Conservation (phyloP, 768 basidiomycete species). For the Amanita brunnescens region DNA sequence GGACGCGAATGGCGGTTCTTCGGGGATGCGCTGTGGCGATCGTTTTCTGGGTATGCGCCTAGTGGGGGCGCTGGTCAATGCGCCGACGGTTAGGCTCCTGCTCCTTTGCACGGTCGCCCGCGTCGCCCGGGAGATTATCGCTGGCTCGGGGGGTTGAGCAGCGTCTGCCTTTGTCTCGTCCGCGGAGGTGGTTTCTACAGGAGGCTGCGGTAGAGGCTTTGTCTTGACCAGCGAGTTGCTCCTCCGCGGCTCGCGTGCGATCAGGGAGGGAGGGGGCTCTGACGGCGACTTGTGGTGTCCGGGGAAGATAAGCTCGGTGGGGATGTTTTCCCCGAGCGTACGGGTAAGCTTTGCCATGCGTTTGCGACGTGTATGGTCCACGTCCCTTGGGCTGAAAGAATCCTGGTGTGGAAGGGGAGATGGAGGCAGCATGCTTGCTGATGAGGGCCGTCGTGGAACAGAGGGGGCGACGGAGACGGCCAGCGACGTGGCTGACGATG, state of each 20-base stretch:
- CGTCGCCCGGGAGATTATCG: neutral
- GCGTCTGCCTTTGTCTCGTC: too few relatives aligned
- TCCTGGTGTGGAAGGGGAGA: neutral
- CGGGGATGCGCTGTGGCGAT: neutral
- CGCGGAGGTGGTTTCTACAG: neutral
- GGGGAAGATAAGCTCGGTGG: conserved; percentile 35
- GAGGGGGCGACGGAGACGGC: neutral
- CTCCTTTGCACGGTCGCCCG: neutral
- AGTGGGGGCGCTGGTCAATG: neutral
- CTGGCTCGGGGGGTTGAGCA: too few relatives aligned
- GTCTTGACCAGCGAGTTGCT: neutral
- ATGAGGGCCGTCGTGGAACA: neutral
- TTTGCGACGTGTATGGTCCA: conserved; percentile 16
- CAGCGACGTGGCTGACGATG: neutral
- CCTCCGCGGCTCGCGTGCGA: neutral
- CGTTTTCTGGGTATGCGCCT: neutral
- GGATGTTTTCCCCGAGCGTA: conserved; percentile 44
- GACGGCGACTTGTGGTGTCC: neutral
- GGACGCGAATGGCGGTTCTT: neutral
- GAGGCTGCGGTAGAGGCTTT: neutral
- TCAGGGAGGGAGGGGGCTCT: neutral
- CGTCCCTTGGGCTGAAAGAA: neutral
- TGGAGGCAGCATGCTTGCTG: neutral
- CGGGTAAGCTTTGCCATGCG: conserved; percentile 42
- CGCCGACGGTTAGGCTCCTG: neutral